phyloP scores from a whole-genome alignment of 2,329 filamentous ascomycete species.

The Pseudogymnoascus sp. region DNA sequence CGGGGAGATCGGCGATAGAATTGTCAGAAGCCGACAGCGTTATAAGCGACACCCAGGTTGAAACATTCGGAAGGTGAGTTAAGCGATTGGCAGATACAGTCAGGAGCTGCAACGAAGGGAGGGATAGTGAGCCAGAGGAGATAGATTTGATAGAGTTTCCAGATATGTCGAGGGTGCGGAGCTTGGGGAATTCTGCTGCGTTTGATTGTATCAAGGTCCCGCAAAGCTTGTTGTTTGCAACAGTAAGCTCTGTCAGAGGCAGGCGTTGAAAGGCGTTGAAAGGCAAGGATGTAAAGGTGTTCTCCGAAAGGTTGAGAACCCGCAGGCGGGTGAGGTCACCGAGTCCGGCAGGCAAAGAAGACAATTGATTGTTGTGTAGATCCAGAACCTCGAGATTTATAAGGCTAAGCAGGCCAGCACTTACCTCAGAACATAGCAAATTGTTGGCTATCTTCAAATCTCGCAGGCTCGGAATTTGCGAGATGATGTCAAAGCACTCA shows the following conservation, averaged over 20 bases:
- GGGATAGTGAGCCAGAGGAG: constrained; percentile 29
- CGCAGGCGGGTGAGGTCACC: constrained; percentile 62
- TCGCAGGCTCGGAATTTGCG: constrained; percentile 62
- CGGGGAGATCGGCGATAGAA: constrained; percentile 64
- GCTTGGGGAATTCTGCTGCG: constrained; percentile 48
- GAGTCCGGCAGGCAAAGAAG: constrained; percentile 59
- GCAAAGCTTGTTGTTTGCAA: constrained; percentile 69
- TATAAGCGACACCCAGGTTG: constrained; percentile 64
- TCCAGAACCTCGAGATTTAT: constrained; percentile 71
- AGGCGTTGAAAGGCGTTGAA: constrained; percentile 61
- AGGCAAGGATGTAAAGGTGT: constrained; percentile 63
- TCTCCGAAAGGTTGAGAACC: constrained; percentile 72
- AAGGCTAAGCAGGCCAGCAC: constrained; percentile 55
- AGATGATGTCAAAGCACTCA: constrained; percentile 62
- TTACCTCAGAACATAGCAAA: constrained; percentile 59
- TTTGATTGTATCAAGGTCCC: constrained; percentile 62
- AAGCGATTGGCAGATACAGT: constrained; percentile 77
- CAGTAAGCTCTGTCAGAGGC: constrained; percentile 65
- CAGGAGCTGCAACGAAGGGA: constrained; percentile 65
- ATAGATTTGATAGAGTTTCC: constrained; percentile 58
- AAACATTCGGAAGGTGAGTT: constrained; percentile 62
- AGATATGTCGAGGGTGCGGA: constrained; percentile 73
- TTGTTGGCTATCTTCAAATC: constrained; percentile 81
- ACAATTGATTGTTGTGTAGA: constrained; percentile 71
- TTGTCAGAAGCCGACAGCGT: constrained; percentile 78